These are phyloP conservation scores for Cicer cuneatum DNA, from an alignment of 306 rosid genomes.

Conservation along the genomic window DNA sequence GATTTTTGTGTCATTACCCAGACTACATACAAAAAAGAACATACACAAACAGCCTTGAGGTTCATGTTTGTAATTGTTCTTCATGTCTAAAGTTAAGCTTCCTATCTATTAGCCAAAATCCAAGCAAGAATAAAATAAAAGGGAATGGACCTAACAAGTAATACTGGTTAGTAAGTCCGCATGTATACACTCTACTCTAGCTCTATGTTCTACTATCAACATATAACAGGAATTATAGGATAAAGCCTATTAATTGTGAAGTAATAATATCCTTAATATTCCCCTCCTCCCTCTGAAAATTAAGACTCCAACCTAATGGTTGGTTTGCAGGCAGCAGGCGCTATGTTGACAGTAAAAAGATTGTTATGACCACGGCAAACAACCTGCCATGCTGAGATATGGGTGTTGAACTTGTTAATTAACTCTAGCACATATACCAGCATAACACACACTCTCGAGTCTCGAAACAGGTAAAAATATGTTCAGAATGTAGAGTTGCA, in stretches of 20 bases:
- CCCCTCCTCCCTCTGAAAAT: slow-evolving; percentile 1
- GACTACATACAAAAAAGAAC: neutral
- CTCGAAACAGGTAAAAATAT: slow-evolving; percentile 28
- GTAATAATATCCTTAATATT: neutral
- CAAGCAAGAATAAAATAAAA: neutral
- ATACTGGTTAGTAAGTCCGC: neutral
- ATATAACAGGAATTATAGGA: neutral
- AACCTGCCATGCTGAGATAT: neutral
- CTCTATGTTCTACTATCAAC: neutral
- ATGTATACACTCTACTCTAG: neutral
- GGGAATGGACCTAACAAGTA: neutral
- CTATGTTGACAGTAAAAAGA: slow-evolving; percentile 11
- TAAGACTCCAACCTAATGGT: slow-evolving; percentile 10
- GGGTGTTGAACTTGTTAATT: slow-evolving; percentile 32
- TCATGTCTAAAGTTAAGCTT: slow-evolving; percentile 8
- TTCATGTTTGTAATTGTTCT: slow-evolving; percentile 3
- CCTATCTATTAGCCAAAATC: neutral
- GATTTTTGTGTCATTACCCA: neutral
- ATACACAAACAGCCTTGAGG: neutral
- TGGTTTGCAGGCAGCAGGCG: neutral
- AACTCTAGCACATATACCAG: slow-evolving; percentile 21
- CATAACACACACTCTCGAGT: slow-evolving; percentile 16
- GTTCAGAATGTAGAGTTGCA: slow-evolving; percentile 36
- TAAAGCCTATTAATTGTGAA: neutral
- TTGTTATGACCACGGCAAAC: neutral